Evolutionary conservation across 257 asterid genomes (phyloP).

Genomic region (Petrea volubilis): DNA sequence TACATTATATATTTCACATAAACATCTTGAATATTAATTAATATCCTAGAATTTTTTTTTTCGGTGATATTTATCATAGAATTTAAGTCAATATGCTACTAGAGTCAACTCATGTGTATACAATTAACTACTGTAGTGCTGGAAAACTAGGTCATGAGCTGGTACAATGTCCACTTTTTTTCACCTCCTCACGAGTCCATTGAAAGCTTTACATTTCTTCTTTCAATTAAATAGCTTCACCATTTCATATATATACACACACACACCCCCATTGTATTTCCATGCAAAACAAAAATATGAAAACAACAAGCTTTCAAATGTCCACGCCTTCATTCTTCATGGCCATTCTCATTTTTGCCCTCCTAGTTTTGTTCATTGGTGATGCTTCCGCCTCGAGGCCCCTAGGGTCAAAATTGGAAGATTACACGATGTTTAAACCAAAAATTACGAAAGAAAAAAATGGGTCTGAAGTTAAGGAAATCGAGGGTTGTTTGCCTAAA

Average conservation of each 20-base stretch:
- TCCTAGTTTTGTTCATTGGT: constrained; percentile 10
- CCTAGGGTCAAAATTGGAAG: constrained; percentile 26
- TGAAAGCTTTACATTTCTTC: constrained; percentile 29
- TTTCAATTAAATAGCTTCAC: constrained; percentile 14
- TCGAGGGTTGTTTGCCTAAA: constrained; percentile 66
- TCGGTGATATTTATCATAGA: constrained; percentile 19
- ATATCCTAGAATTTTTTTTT: constrained; percentile 1
- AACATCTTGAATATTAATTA: background rate
- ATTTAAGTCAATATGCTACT: constrained; percentile 26
- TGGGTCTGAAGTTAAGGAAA: constrained; percentile 26
- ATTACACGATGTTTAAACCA: constrained; percentile 31
- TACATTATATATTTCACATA: background rate
- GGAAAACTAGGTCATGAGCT: constrained; percentile 53
- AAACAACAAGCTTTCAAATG: constrained; percentile 24
- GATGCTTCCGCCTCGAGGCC: constrained; percentile 32
- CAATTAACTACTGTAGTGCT: constrained; percentile 38
- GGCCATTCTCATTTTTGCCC: constrained; percentile 24
- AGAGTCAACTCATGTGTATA: constrained; percentile 7
- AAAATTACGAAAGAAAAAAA: constrained; percentile 13
- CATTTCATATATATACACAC: background rate
- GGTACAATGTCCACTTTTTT: constrained; percentile 41
- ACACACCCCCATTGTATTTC: constrained; percentile 1
- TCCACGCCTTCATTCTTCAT: constrained; percentile 20
- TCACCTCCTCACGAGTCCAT: constrained; percentile 39
- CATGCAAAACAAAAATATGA: constrained; percentile 19